Evolutionary conservation across 176 grass and related monocot genomes (phyloP), one percentile per base, ranked within the genome.

Genomic region (Triticum dicoccoides): DNA sequence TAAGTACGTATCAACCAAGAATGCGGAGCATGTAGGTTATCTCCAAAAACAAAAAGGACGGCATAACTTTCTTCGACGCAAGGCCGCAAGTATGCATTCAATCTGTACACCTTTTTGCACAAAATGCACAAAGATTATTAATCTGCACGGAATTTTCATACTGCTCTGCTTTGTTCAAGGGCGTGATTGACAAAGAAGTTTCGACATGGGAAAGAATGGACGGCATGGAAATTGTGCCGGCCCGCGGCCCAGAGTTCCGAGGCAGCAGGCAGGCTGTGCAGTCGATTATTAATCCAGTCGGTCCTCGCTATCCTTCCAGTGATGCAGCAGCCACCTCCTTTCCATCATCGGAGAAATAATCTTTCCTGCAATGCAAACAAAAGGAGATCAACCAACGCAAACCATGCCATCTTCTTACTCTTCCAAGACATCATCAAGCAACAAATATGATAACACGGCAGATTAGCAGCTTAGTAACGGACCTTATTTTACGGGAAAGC

Each of bases 401-500:
- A 33, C 0, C 15, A 5, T n/a, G 8, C 0, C 56, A 59, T 59
- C 56, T 2, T 9, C 2, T 41, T 23, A 24, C 11, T 3, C 11
- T 13, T 72, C 4, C 0, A 0, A 12, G 32, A 38, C 66, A 35
- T 68, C 56, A 59, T 59, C 56, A 0, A 59, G 51, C 5, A 51
- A 51, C 13, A 74, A 74, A 47, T 77, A 27, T 47, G 44, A 30
- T 6, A 73, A 72, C 44, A 52, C 27, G 13, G 69, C 1, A 49
- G 47, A 51, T 15, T 15, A 32, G 29, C 64, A 4, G 47, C 10
- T 10, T 51, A 21, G 14, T 12, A 41, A 20, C 81, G 6, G 78
- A 92, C 87, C 85, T 65, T 92, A 94, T 71, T 64, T 94, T 94
- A 5, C 90, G 85, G 4, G 85, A 82, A 25, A 94, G 82, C 78